These are phyloP conservation scores for Endogone sp. DNA, from an alignment of 192 early-diverging fungal species.

Conservation along the genomic window DNA sequence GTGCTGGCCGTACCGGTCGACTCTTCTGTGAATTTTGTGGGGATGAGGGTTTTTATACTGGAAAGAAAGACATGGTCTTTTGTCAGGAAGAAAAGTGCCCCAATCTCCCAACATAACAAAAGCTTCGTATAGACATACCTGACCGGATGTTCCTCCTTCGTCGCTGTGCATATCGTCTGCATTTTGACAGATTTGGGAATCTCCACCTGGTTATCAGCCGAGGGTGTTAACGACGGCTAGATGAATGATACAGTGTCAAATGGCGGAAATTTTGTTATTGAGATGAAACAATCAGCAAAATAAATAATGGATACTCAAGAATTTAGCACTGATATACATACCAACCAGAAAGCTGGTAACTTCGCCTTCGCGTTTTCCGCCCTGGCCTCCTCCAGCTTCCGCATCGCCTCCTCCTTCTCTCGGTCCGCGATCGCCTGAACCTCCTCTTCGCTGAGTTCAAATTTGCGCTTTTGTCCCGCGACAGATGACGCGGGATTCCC, in stretches of 20 bases:
- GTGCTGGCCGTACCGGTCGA: conserved; percentile 28
- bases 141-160: conserved; percentile 56
- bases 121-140: conserved; percentile 32
- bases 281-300: neutral
- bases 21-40: conserved; percentile 51
- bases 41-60: conserved; percentile 64
- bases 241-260: neutral
- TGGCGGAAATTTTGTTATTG: neutral
- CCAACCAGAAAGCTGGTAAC: conserved; percentile 71
- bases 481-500: too few relatives aligned
- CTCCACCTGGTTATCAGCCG: conserved; percentile 43
- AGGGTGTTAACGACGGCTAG: conserved; percentile 70
- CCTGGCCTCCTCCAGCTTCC: conserved; percentile 28
- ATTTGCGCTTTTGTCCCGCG: conserved; percentile 30
- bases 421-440: conserved; percentile 19
- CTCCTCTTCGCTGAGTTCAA: conserved; percentile 25
- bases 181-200: conserved; percentile 52
- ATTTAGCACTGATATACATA: conserved; percentile 17
- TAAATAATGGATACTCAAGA: too few relatives aligned
- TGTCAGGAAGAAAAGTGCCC: neutral
- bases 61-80: too few relatives aligned
- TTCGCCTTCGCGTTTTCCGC: conserved; percentile 35
- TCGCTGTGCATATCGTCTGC: conserved; percentile 62
- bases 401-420: conserved; percentile 23
- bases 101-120: too few relatives aligned